Percentiles rank a stretch among this genome's conserved stretches.
Conservation (phyloP, 305 asterid genomes). For the Fraxinus baroniana region DNA sequence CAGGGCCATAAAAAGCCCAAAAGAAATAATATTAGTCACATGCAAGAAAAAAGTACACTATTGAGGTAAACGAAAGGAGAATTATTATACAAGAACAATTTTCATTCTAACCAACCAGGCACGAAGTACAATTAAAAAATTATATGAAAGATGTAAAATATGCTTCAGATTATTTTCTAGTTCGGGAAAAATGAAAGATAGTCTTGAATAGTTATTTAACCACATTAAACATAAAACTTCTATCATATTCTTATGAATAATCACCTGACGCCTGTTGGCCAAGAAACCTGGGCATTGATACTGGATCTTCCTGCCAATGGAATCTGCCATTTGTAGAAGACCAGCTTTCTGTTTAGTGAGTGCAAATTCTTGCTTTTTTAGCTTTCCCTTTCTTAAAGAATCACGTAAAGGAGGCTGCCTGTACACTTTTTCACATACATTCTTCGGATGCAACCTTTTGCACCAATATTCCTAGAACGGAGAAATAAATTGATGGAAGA, state of each 20-base stretch:
- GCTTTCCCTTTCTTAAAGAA: constrained; percentile 89
- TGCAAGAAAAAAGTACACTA: constrained; percentile 3
- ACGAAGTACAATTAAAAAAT: constrained; percentile 14
- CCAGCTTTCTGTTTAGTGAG: constrained; percentile 71
- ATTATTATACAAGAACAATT: constrained; percentile 6
- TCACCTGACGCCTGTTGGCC: constrained; percentile 95
- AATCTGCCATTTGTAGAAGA: constrained; percentile 87
- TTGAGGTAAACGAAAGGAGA: constrained; percentile 7
- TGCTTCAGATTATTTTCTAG: constrained; percentile 6
- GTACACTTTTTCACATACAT: constrained; percentile 95
- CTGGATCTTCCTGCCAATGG: constrained; percentile 86
- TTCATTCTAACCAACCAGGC: neutral
- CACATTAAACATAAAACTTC: constrained; percentile 12
- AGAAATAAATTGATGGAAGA: constrained; percentile 1
- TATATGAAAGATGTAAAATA: constrained; percentile 10
- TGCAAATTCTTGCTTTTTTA: constrained; percentile 76
- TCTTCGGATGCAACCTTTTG: constrained; percentile 89
- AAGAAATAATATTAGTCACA: neutral
- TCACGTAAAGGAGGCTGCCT: constrained; percentile 96
- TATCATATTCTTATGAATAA: constrained; percentile 27
- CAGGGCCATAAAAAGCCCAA: constrained; percentile 7
- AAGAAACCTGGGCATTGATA: constrained; percentile 86
- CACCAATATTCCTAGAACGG: constrained; percentile 90
- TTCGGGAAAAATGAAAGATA: constrained; percentile 3
- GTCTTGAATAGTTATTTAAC: neutral